A percentile compares a stretch with the other conserved stretches of the same genome.
These are phyloP conservation scores for Talaromyces islandicus DNA, from an alignment of 2,329 filamentous ascomycete genomes.

Conservation along the genomic window DNA sequence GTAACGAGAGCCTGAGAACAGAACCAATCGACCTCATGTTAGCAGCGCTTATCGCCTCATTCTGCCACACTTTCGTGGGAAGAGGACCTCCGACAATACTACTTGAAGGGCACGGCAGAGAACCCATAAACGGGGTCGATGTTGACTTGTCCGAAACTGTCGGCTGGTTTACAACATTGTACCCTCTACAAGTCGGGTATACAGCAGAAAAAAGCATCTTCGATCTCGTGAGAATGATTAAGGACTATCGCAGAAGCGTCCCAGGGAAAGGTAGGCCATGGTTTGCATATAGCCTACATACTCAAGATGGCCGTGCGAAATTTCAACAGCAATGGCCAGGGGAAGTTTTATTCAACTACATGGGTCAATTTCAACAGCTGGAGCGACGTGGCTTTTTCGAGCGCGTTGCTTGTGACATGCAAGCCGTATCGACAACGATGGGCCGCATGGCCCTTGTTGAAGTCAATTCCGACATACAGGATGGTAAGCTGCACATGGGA, in stretches of 20 bases:
- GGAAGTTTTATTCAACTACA: constrained; percentile 1
- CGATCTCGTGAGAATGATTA: background rate
- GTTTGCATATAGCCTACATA: background rate
- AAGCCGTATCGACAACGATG: background rate
- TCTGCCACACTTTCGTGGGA: background rate
- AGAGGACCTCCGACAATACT: background rate
- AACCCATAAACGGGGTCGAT: background rate
- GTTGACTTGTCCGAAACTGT: background rate
- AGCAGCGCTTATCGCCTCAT: background rate
- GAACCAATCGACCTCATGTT: constrained; percentile 3
- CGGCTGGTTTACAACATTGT: background rate
- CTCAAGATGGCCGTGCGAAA: background rate
- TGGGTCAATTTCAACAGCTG: constrained; percentile 1
- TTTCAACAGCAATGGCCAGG: background rate
- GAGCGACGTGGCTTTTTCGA: constrained; percentile 29
- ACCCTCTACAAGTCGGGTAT: background rate
- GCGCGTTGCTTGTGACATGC: background rate
- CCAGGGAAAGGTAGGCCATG: background rate
- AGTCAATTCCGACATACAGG: background rate
- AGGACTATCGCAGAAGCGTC: background rate
- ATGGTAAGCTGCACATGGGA: background rate
- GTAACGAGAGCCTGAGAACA: constrained; percentile 1
- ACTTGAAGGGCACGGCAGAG: background rate
- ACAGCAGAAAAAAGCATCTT: background rate
- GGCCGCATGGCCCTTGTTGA: background rate